Percentiles rank a stretch among this genome's conserved stretches.
Conservation (phyloP, 2,329 filamentous ascomycete species). For the Sporothrix luriei region DNA sequence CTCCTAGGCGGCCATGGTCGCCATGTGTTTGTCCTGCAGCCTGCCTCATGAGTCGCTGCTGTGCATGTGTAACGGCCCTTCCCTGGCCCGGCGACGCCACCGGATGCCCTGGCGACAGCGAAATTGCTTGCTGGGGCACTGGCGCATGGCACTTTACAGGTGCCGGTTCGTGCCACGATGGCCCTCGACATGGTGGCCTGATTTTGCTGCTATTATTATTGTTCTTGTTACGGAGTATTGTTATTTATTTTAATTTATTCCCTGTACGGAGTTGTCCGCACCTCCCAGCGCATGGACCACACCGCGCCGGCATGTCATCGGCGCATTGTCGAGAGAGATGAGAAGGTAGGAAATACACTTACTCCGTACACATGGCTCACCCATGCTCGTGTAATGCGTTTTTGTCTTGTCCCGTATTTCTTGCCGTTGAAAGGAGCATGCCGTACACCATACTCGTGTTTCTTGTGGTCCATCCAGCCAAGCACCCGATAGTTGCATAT, state of each 20-base stretch:
- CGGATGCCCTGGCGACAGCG: slow-evolving; percentile 3
- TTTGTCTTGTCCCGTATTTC: neutral
- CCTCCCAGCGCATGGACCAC: slow-evolving; percentile 17
- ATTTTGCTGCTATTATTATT: neutral
- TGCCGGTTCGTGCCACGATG: slow-evolving; percentile 14
- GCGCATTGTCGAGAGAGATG: slow-evolving; percentile 13
- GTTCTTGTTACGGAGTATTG: too few species aligned
- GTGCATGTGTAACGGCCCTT: slow-evolving; percentile 27
- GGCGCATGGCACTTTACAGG: slow-evolving; percentile 13
- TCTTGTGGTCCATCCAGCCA: neutral
- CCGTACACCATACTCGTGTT: neutral
- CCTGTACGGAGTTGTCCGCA: neutral
- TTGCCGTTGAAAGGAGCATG: neutral
- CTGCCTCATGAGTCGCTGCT: slow-evolving; percentile 29
- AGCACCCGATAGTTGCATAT: neutral
- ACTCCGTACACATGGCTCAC: neutral
- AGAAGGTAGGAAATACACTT: neutral
- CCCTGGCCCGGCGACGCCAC: slow-evolving; percentile 13
- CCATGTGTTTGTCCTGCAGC: slow-evolving; percentile 26
- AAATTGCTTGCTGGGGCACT: neutral
- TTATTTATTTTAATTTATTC: neutral
- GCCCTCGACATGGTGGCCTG: neutral
- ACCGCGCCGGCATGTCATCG: slow-evolving; percentile 15
- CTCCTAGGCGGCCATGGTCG: neutral
- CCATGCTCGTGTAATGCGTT: neutral